Conservation (phyloP, 2,329 filamentous ascomycete species). For the Cercospora sesami region DNA sequence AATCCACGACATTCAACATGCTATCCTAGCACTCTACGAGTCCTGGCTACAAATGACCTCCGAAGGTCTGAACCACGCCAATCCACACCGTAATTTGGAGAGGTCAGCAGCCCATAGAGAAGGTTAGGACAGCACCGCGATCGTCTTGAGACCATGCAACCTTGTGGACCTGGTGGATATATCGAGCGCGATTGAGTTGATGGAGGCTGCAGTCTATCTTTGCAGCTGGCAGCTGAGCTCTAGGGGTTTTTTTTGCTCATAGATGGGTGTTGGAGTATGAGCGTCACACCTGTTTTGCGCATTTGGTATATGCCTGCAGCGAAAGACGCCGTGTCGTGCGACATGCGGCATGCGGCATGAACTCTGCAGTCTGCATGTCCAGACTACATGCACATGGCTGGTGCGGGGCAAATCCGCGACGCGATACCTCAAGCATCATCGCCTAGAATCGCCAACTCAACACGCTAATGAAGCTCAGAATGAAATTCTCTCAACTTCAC, state of each 20-base stretch:
- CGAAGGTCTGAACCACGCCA: background rate
- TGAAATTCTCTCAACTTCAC: background rate
- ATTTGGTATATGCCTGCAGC: background rate
- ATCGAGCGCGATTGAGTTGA: background rate
- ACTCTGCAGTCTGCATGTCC: background rate
- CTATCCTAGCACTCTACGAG: background rate
- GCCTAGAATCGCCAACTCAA: slow-evolving; percentile 1
- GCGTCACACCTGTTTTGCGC: background rate
- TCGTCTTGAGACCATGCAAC: background rate
- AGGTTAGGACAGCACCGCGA: background rate
- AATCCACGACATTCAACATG: background rate
- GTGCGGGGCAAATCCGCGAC: background rate
- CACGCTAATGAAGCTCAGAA: slow-evolving; percentile 8
- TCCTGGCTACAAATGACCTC: background rate
- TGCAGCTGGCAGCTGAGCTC: background rate
- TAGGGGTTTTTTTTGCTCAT: background rate
- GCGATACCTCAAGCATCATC: background rate
- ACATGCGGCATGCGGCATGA: background rate
- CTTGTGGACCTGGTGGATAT: background rate
- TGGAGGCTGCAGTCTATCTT: background rate
- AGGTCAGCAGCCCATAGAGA: background rate
- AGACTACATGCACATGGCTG: background rate
- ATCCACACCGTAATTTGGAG: background rate
- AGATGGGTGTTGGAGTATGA: background rate
- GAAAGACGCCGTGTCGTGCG: background rate